Evolutionary conservation across 257 asterid species (phyloP).

Genomic region (Nicotiana otophora): DNA sequence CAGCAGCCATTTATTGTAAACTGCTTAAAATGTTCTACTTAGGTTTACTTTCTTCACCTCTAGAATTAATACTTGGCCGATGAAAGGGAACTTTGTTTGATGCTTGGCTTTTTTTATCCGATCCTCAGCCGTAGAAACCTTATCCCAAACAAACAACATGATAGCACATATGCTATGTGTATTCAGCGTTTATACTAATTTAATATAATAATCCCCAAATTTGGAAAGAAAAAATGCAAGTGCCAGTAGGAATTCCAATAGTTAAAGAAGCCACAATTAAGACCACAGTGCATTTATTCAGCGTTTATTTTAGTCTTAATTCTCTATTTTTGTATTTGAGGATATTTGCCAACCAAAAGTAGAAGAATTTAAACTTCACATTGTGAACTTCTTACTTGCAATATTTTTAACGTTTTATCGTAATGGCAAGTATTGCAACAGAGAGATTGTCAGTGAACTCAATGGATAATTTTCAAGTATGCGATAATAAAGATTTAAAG

Average conservation of each 20-base stretch:
- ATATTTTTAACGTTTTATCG: too few relatives aligned
- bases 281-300: too few relatives aligned
- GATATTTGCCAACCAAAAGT: too few relatives aligned
- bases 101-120: background rate
- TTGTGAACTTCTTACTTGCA: too few relatives aligned
- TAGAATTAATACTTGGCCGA: background rate
- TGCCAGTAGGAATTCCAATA: background rate
- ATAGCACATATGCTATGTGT: background rate
- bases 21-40: background rate
- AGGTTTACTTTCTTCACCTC: background rate
- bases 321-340: too few relatives aligned
- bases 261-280: too few relatives aligned
- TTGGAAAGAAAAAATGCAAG: background rate
- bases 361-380: background rate
- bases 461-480: too few relatives aligned
- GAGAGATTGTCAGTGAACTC: too few relatives aligned
- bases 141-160: constrained; percentile 14
- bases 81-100: background rate
- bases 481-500: background rate
- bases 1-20: constrained; percentile 15
- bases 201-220: background rate
- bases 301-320: background rate
- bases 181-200: background rate
- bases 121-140: constrained; percentile 7
- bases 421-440: too few relatives aligned